Evolutionary conservation across 768 basidiomycete genomes (phyloP).

Genomic region (Clitopilus hobsonii): DNA sequence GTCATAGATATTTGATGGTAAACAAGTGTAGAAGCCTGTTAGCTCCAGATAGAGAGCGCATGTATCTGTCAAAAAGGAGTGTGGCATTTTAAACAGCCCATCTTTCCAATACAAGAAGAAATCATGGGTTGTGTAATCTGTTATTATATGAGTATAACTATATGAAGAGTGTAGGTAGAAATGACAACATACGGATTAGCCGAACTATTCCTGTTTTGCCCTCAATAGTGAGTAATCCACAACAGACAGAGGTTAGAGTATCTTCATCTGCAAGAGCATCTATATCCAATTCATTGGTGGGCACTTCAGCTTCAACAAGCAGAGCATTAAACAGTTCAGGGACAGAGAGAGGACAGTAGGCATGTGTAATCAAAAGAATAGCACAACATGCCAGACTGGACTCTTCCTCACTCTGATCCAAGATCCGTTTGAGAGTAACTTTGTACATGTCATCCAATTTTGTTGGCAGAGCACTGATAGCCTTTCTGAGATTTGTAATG

Average conservation of each 20-base stretch:
- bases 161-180: neutral
- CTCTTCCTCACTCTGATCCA: neutral
- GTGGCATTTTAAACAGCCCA: neutral
- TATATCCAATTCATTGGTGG: neutral
- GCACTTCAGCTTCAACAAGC: neutral
- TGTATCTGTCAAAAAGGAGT: neutral
- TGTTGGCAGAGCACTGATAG: neutral
- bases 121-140: neutral
- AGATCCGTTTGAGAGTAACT: neutral
- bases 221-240: neutral
- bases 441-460: neutral
- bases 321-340: neutral
- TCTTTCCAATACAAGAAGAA: neutral
- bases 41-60: neutral
- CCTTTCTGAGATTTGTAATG: neutral
- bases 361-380: neutral
- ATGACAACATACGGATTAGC: neutral
- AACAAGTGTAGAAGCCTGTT: too few relatives aligned
- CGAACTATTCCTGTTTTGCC: neutral
- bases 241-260: neutral
- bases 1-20: too few relatives aligned
- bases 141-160: neutral
- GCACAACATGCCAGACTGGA: neutral
- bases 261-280: neutral
- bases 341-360: neutral